A percentile compares a stretch with the other conserved stretches of the same genome.
Evolutionary conservation across 805 yeast genomes (phyloP).

Genomic region (Hanseniaspora clermontiae): DNA sequence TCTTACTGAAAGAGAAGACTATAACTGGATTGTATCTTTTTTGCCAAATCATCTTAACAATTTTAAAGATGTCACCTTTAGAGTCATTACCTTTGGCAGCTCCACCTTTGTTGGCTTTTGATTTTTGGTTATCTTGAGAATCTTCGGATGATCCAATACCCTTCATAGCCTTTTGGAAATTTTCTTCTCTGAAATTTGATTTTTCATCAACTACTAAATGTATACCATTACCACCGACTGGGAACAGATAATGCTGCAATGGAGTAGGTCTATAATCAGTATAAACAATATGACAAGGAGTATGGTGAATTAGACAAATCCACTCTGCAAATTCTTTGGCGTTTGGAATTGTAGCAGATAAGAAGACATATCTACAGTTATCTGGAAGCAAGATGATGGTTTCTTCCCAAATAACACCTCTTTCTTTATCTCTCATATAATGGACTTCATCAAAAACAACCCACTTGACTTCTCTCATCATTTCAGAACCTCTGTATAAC

Average conservation of each 20-base stretch:
- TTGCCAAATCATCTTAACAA: constrained; percentile 95
- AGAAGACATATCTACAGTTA: constrained; percentile 82
- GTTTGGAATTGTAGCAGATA: constrained; percentile 94
- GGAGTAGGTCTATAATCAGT: constrained; percentile 99
- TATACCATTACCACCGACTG: constrained; percentile 97
- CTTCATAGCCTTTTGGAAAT: constrained; percentile 97
- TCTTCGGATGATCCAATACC: constrained; percentile 60
- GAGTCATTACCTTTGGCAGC: constrained; percentile 42
- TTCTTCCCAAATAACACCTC: constrained; percentile 99
- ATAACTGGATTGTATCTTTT: constrained; percentile 95
- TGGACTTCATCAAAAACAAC: constrained; percentile 97
- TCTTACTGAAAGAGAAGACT: constrained; percentile 93
- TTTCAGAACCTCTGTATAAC: constrained; percentile 94
- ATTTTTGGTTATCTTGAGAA: constrained; percentile 45
- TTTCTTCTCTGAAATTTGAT: constrained; percentile 90
- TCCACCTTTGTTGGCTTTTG: constrained; percentile 80
- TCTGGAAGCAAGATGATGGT: constrained; percentile 91
- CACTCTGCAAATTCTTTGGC: constrained; percentile 98
- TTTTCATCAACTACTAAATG: constrained; percentile 96
- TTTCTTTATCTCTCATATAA: constrained; percentile 92
- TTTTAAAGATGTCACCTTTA: constrained; percentile 80
- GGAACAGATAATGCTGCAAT: constrained; percentile 89
- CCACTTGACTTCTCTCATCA: constrained; percentile 98
- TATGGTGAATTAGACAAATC: constrained; percentile 88
- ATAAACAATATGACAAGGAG: constrained; percentile 97